phyloP scores from a whole-genome alignment of 2,329 filamentous ascomycete species.

The Juglanconis juglandina region DNA sequence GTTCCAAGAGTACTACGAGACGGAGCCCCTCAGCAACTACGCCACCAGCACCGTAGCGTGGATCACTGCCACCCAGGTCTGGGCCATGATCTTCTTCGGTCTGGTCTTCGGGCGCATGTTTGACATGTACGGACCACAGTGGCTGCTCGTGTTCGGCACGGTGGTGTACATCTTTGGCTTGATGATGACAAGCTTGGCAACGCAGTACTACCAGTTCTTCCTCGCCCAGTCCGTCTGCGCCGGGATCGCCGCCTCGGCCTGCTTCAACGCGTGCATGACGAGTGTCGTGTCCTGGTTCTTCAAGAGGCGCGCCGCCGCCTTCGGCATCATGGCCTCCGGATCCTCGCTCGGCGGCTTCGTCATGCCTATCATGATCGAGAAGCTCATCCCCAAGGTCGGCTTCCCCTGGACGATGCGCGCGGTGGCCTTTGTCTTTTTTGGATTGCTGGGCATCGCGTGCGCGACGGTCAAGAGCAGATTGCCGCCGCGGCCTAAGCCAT shows the following conservation, averaged over 20 bases:
- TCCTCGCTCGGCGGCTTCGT: slow-evolving; percentile 49
- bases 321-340: slow-evolving; percentile 46
- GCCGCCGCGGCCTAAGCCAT: slow-evolving; percentile 32
- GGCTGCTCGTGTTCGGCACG: slow-evolving; percentile 49
- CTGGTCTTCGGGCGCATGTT: slow-evolving; percentile 39
- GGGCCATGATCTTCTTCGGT: slow-evolving; percentile 44
- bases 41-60: slow-evolving; percentile 50
- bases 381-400: slow-evolving; percentile 44
- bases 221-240: slow-evolving; percentile 34
- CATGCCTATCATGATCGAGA: slow-evolving; percentile 56
- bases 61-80: slow-evolving; percentile 54
- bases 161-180: slow-evolving; percentile 54
- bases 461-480: slow-evolving; percentile 34
- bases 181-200: slow-evolving; percentile 56
- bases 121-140: slow-evolving; percentile 58
- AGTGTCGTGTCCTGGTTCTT: slow-evolving; percentile 45
- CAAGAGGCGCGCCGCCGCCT: slow-evolving; percentile 42
- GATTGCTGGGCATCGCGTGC: slow-evolving; percentile 28
- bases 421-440: slow-evolving; percentile 35
- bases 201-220: slow-evolving; percentile 39
- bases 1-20: slow-evolving; percentile 55
- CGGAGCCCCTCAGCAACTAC: slow-evolving; percentile 42
- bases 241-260: slow-evolving; percentile 31
- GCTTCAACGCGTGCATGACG: slow-evolving; percentile 33
- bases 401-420: slow-evolving; percentile 39